Evolutionary conservation across 148 eudicot genomes (phyloP), one percentile per base, ranked within the genome.

Genomic region (Fagopyrum homotropicum): DNA sequence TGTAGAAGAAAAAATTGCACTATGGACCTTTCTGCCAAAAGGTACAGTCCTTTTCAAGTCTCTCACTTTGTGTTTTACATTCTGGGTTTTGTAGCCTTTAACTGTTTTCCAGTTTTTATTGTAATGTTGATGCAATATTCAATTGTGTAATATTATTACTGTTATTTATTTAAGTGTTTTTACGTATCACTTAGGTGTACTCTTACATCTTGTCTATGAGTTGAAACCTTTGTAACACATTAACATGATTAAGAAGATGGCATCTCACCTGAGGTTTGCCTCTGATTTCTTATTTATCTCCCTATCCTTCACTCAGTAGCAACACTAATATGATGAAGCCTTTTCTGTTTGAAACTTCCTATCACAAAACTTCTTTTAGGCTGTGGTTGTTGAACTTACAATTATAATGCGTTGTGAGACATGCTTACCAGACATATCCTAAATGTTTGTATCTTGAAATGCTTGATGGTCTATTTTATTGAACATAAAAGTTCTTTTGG

Each of bases 11-110:
- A 72, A 72, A 72, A 17, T 72, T 72, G 74, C 74, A 46, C 7
- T 49, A 47, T 72, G 74, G 74, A 72, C 74, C 52, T 72, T 72
- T 49, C 55, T 72, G 54, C 74, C 74, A 14, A 72, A 72, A 72
- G 74, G 74, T 72, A 45, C 12, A 46, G 9, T 71, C 54, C 8
- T 12, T 48, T 9, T 35, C 4, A 64, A 35, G 45, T 11, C 70
- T 64, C 19, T 64, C 4, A 40, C 45, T 64, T 57, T 61, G 43
- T 29, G 1, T 40, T 64, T 66, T 64, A 5, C 14, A 40, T 35
- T 14, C 35, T 61, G 68, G 43, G 43, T 26, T 61, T 8, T 29
- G 10, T 9, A 22, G 19, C 29, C 4, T 57, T n/a, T 19, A 5
- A n/a, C n/a, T 57, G 26, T 57, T 7, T 5, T 16, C 2, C 11